phyloP scores from a whole-genome alignment of 257 asterid genomes.

The Ilex aquifolium region DNA sequence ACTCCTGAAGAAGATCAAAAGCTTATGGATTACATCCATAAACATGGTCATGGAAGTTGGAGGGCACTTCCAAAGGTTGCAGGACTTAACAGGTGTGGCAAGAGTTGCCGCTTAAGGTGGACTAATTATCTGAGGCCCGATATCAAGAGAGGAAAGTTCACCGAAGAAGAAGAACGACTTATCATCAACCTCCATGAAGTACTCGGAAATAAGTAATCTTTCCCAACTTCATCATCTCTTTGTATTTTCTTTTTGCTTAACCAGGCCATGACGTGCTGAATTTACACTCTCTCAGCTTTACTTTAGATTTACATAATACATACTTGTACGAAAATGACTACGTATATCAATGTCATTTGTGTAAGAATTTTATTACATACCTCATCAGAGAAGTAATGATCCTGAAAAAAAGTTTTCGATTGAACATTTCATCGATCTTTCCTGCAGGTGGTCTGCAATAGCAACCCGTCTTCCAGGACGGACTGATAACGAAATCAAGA shows the following conservation, averaged over 20 bases:
- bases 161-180: constrained; percentile 30
- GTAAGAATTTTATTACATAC: not conserved
- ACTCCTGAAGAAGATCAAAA: too few species aligned
- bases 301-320: too few species aligned
- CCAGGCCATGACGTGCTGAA: not conserved
- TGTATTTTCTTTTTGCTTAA: not conserved
- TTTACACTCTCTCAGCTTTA: not conserved
- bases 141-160: constrained; percentile 11
- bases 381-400: constrained; percentile 6
- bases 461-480: constrained; percentile 59
- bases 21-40: too few species aligned
- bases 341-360: too few species aligned
- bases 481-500: constrained; percentile 70
- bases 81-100: constrained; percentile 37
- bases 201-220: constrained; percentile 35
- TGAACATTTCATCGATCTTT: not conserved
- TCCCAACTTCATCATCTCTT: too few species aligned
- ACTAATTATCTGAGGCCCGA: too few species aligned
- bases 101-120: constrained; percentile 49
- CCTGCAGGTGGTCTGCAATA: constrained; percentile 56
- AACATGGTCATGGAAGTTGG: too few species aligned
- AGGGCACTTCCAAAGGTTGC: constrained; percentile 20
- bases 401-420: too few species aligned
- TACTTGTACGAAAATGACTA: too few species aligned
- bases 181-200: constrained; percentile 35